Percentiles rank a stretch among this genome's conserved stretches.
Conservation (phyloP, 1,284 basidiomycete genomes). For the Ceratobasidium papillatum region DNA sequence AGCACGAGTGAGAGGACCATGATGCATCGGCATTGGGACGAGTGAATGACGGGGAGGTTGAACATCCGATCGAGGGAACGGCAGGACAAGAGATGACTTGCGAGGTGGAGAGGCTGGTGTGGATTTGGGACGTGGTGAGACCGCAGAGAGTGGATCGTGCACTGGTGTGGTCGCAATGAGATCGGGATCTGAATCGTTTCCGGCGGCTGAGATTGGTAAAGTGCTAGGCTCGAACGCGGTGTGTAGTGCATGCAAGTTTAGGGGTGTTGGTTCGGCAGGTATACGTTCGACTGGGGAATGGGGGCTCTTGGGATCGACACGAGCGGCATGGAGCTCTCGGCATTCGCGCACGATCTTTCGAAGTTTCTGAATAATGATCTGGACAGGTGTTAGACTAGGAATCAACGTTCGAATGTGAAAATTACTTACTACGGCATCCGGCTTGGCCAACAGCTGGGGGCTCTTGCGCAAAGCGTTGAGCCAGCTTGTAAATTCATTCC, state of each 20-base stretch:
- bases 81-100: constrained; percentile 30
- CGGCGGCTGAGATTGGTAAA: background rate
- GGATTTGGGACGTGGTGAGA: constrained; percentile 16
- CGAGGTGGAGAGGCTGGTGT: constrained; percentile 34
- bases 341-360: constrained; percentile 83
- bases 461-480: constrained; percentile 77
- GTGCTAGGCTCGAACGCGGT: constrained; percentile 23
- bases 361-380: constrained; percentile 81
- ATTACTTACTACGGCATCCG: constrained; percentile 73
- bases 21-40: constrained; percentile 42
- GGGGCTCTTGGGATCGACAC: constrained; percentile 6
- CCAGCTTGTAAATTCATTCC: constrained; percentile 76
- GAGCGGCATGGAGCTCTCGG: constrained; percentile 52
- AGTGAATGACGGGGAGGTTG: background rate
- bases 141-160: constrained; percentile 34
- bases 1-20: constrained; percentile 71
- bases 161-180: constrained; percentile 35
- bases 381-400: background rate
- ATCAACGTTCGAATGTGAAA: background rate
- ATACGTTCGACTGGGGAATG: constrained; percentile 26
- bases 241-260: constrained; percentile 29
- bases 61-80: constrained; percentile 19
- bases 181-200: constrained; percentile 32
- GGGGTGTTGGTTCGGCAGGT: constrained; percentile 25
- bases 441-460: constrained; percentile 68